Percentiles rank a stretch among this genome's conserved stretches.
Evolutionary conservation across 2,329 filamentous ascomycete genomes (phyloP).

Genomic region (Emmonsiellopsis sp.): DNA sequence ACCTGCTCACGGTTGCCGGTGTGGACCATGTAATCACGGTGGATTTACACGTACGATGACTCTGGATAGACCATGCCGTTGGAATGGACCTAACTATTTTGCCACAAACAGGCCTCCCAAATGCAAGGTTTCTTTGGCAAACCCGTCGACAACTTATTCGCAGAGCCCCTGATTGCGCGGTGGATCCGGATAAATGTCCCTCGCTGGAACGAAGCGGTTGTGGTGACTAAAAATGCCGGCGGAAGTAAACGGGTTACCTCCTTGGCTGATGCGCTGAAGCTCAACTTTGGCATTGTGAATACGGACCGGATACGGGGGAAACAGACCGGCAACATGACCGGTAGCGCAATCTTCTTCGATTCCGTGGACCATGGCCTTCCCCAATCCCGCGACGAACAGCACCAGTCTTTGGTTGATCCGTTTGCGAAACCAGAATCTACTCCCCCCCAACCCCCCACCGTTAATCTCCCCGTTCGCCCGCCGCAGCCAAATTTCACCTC

Average conservation of each 20-base stretch:
- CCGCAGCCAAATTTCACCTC: neutral
- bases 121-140: slow-evolving; percentile 99
- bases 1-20: slow-evolving; percentile 83
- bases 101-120: slow-evolving; percentile 57
- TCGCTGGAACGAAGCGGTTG: slow-evolving; percentile 80
- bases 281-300: slow-evolving; percentile 90
- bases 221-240: slow-evolving; percentile 96
- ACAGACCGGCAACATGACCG: slow-evolving; percentile 54
- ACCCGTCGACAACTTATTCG: slow-evolving; percentile 93
- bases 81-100: neutral
- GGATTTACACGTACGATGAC: slow-evolving; percentile 66
- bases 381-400: slow-evolving; percentile 11
- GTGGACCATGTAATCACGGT: slow-evolving; percentile 97
- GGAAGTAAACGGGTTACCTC: slow-evolving; percentile 96
- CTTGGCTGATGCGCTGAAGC: slow-evolving; percentile 85
- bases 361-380: slow-evolving; percentile 40
- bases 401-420: neutral
- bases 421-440: neutral
- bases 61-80: neutral
- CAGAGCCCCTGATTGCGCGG: slow-evolving; percentile 86
- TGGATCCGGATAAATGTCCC: slow-evolving; percentile 89
- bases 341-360: slow-evolving; percentile 69
- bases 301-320: slow-evolving; percentile 46
- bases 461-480: neutral
- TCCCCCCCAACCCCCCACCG: neutral